A percentile compares a stretch with the other conserved stretches of the same genome.
Evolutionary conservation across 176 grass and related monocot genomes (phyloP).

Genomic region (Phragmites australis): DNA sequence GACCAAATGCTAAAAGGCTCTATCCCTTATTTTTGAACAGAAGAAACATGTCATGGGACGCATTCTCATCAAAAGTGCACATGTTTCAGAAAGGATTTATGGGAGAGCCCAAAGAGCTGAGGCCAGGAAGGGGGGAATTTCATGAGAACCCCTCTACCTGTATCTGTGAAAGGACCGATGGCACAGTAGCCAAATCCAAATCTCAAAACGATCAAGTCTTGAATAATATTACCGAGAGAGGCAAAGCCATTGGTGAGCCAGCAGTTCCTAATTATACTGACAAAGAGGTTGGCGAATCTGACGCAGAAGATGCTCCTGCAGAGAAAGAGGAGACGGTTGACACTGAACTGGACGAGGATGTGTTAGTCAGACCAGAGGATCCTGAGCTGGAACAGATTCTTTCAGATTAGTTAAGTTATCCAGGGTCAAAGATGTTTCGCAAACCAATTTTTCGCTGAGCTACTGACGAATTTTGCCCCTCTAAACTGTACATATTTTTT

Average conservation of each 20-base stretch:
- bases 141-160: conserved; percentile 71
- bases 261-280: conserved; percentile 22
- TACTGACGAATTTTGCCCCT: conserved; percentile 27
- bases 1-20: conserved; percentile 68
- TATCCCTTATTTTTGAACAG: conserved; percentile 62
- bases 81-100: conserved; percentile 68
- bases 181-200: conserved; percentile 15
- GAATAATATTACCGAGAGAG: background rate
- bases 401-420: conserved; percentile 50
- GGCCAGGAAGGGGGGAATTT: conserved; percentile 71
- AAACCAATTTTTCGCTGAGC: conserved; percentile 31
- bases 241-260: conserved; percentile 20
- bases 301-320: conserved; percentile 38
- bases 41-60: conserved; percentile 65
- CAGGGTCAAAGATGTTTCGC: background rate
- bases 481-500: conserved; percentile 37
- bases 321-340: conserved; percentile 32
- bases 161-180: conserved; percentile 58
- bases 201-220: background rate
- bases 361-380: conserved; percentile 46
- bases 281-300: conserved; percentile 40
- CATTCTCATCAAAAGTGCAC: conserved; percentile 54
- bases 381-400: conserved; percentile 60
- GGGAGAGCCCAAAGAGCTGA: conserved; percentile 73
- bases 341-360: conserved; percentile 39